phyloP scores from a whole-genome alignment of 768 basidiomycete species.

The Suillus occidentalis region DNA sequence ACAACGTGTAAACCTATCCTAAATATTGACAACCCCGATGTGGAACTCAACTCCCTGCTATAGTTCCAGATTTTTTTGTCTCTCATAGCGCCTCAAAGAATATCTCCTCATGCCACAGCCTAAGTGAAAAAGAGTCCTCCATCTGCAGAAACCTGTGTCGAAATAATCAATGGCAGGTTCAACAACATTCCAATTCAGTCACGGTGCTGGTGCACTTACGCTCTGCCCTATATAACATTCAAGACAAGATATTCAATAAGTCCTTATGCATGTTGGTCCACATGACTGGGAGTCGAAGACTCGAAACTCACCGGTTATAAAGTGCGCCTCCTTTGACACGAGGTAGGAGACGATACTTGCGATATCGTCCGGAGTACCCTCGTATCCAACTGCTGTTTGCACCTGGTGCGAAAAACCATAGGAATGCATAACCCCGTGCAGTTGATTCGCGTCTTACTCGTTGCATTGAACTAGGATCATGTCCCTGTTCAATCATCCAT shows the following conservation, averaged over 20 bases:
- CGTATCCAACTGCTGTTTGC: conserved; percentile 10
- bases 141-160: neutral
- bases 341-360: conserved; percentile 32
- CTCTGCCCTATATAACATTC: neutral
- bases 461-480: neutral
- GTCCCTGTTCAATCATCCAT: neutral
- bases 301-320: conserved; percentile 27
- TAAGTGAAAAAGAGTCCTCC: neutral
- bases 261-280: no score
- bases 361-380: conserved; percentile 21
- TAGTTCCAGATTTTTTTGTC: neutral
- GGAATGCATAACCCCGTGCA: neutral
- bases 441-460: neutral
- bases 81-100: neutral
- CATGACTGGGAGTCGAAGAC: neutral
- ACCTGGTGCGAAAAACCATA: neutral
- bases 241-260: neutral
- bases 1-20: no score
- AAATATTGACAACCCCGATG: no score
- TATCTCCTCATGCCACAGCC: neutral
- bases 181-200: neutral
- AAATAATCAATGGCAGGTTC: neutral
- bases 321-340: conserved; percentile 28
- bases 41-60: neutral
- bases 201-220: neutral